Evolutionary conservation across 345 rosid genomes (phyloP).

Genomic region (Boechera retrofracta): DNA sequence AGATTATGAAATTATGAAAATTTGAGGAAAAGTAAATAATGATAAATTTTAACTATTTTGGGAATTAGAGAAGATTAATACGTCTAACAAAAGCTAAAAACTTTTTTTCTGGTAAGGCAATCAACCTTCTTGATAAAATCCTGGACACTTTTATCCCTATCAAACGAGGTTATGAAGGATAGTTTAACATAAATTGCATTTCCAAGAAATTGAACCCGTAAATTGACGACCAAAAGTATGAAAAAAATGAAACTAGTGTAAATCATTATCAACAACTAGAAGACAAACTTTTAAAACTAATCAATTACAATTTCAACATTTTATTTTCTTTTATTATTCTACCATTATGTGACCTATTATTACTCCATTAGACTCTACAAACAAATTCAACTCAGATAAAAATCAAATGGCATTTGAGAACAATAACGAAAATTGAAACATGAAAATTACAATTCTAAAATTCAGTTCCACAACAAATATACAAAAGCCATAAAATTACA

Average conservation of each 20-base stretch:
- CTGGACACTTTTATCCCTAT: too few species aligned
- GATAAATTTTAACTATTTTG: not conserved
- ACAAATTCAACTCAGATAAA: not conserved
- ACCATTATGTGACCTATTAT: not conserved
- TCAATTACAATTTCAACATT: not conserved
- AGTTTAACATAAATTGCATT: too few species aligned
- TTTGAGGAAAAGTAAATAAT: not conserved
- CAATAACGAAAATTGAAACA: not conserved
- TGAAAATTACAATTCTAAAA: not conserved
- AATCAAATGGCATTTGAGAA: not conserved
- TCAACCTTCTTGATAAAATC: too few species aligned
- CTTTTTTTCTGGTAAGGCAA: too few species aligned
- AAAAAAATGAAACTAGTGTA: not conserved
- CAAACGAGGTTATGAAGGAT: too few species aligned
- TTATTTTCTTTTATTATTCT: not conserved
- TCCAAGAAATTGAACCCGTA: too few species aligned
- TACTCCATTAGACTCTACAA: not conserved
- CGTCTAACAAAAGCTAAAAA: too few species aligned
- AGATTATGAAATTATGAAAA: not conserved
- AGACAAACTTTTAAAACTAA: too few species aligned
- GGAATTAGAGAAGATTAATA: too few species aligned
- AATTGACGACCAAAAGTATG: too few species aligned
- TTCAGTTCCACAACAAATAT: constrained; percentile 1
- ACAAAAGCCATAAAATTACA: constrained; percentile 22
- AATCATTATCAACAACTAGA: not conserved